These are phyloP conservation scores for Tephrocybe sp. DNA, from an alignment of 768 basidiomycete species.

Conservation along the genomic window DNA sequence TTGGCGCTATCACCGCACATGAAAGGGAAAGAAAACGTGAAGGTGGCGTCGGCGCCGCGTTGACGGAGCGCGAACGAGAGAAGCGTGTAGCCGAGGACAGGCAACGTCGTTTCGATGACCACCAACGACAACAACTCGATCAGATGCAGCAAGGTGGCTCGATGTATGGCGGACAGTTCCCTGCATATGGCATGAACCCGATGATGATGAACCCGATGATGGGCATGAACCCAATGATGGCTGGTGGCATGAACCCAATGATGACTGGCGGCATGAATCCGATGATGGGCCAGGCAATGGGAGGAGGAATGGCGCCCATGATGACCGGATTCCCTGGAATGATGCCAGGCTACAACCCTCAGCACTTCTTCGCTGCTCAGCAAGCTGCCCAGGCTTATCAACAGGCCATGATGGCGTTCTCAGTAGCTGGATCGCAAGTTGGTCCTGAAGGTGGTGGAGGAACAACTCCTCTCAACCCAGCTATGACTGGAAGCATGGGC, in stretches of 20 bases:
- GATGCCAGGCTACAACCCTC: slow-evolving; percentile 61
- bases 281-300: slow-evolving; percentile 51
- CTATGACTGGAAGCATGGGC: slow-evolving; percentile 44
- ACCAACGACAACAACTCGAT: slow-evolving; percentile 86
- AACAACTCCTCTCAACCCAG: slow-evolving; percentile 44
- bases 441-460: slow-evolving; percentile 57
- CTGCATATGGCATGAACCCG: slow-evolving; percentile 69
- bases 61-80: slow-evolving; percentile 95
- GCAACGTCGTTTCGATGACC: slow-evolving; percentile 89
- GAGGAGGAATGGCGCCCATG: slow-evolving; percentile 34
- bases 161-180: slow-evolving; percentile 61
- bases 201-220: slow-evolving; percentile 61
- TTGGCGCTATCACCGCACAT: slow-evolving; percentile 95
- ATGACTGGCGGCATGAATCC: slow-evolving; percentile 50
- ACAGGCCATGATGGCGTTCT: slow-evolving; percentile 85
- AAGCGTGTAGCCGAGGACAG: slow-evolving; percentile 89
- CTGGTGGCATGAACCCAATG: slow-evolving; percentile 50
- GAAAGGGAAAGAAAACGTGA: slow-evolving; percentile 93
- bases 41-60: slow-evolving; percentile 90
- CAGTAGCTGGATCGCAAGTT: slow-evolving; percentile 69
- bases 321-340: slow-evolving; percentile 60
- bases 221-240: slow-evolving; percentile 56
- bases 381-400: slow-evolving; percentile 87
- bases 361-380: slow-evolving; percentile 85
- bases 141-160: slow-evolving; percentile 82